Evolutionary conservation across 1,284 basidiomycete species (phyloP), one percentile per base, ranked within the genome.

Genomic region (Singerocomus inundabilis): DNA sequence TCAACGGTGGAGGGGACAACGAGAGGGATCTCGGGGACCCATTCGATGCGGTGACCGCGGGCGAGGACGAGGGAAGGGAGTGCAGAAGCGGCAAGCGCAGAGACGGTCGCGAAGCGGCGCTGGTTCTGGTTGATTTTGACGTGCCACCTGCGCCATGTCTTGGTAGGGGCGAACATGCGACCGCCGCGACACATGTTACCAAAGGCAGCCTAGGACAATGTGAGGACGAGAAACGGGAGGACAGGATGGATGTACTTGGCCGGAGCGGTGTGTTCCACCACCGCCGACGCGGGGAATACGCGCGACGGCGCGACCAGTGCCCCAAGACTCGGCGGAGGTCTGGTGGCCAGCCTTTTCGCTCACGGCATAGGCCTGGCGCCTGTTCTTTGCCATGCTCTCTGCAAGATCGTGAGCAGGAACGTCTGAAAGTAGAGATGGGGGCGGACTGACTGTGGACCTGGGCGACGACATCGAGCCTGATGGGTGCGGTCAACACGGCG

Each of bases 201-300:
- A 79, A 99, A 98, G 36, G 96, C 95, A 71, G 93, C 97, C 89
- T 93, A 45, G 9, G 5, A 39, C 13, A 45, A 51, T 8, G 39
- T 31, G 52, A 39, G 46, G n/a, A 54, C 39, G 11, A 24, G 30
- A 12, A 44, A 18, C 4, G 15, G 1, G 4, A 29, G 12, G 13
- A 2, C 15, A n/a, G 36, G 18, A 29, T 2, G 4, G 8, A 38
- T 13, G 39, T 57, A 88, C 88, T 82, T 97, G 94, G 57, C 96
- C 96, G 56, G 96, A 96, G 66, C 97, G 92, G 81, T 96, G 93
- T 62, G 97, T 99, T 78, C 96, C 97, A 73, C 93, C 91, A 74
- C 97, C 96, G 71, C 93, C 93, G 59, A 99, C 96, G 93, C 97
- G 96, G 75, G 97, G 97, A 72, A 99, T 99, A 96, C 96, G 96